Percentiles rank a stretch among this genome's conserved stretches.
Conservation (phyloP, 805 yeast genomes). For the Wickerhamomyces mucosus region DNA sequence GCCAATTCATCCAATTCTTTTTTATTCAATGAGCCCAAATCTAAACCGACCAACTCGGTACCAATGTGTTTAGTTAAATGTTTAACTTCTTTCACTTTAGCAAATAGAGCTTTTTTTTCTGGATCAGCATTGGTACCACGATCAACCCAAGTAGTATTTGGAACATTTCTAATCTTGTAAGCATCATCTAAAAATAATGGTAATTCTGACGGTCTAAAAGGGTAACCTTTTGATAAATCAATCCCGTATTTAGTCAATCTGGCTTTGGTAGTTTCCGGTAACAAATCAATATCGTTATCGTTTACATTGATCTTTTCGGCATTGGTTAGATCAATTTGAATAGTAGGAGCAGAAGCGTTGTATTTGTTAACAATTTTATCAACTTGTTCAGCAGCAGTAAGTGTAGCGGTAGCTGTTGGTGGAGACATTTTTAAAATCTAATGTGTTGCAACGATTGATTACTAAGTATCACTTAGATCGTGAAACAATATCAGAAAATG, state of each 20-base stretch:
- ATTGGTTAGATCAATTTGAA: neutral
- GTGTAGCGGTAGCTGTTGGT: neutral
- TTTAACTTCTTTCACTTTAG: slow-evolving; percentile 30
- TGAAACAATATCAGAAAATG: too few relatives aligned
- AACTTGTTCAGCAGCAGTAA: neutral
- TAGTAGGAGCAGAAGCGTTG: neutral
- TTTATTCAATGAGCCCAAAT: slow-evolving; percentile 31
- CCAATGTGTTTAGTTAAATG: slow-evolving; percentile 37
- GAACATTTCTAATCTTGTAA: slow-evolving; percentile 23
- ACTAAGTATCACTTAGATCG: too few relatives aligned
- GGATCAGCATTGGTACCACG: slow-evolving; percentile 30
- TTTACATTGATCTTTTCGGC: neutral
- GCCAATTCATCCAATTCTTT: slow-evolving; percentile 39
- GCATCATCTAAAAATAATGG: slow-evolving; percentile 35
- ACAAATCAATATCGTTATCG: neutral
- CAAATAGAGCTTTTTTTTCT: slow-evolving; percentile 30
- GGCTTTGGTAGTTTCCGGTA: slow-evolving; percentile 19
- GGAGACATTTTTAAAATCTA: too few relatives aligned
- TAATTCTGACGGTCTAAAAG: slow-evolving; percentile 26
- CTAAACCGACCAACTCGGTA: slow-evolving; percentile 38
- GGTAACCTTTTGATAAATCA: slow-evolving; percentile 31
- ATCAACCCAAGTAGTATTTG: slow-evolving; percentile 25
- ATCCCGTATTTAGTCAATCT: slow-evolving; percentile 25
- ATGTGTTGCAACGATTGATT: too few relatives aligned
- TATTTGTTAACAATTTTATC: neutral